phyloP scores from a whole-genome alignment of 148 eudicot species.

The Hydrangea macrophylla region DNA sequence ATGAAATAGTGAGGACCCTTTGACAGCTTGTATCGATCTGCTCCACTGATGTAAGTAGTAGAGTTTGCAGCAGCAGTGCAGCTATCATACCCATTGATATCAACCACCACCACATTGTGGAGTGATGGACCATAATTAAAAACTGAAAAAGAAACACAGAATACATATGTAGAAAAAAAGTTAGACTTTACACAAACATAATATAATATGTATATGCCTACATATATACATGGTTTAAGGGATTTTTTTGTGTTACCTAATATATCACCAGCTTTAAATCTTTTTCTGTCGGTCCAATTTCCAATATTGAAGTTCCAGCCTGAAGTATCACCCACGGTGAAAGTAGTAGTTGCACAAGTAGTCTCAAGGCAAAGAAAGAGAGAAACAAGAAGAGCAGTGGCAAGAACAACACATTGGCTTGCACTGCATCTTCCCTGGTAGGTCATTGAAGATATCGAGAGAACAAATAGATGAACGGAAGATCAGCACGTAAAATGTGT shows the following conservation, averaged over 20 bases:
- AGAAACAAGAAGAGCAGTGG: slow-evolving; percentile 4
- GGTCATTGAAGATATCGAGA: too few relatives aligned
- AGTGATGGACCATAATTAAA: slow-evolving; percentile 11
- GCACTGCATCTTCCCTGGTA: slow-evolving; percentile 19
- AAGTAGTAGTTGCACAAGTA: slow-evolving; percentile 10
- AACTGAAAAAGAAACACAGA: not conserved
- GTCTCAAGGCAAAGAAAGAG: not conserved
- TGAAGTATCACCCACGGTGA: slow-evolving; percentile 6
- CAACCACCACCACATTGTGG: slow-evolving; percentile 11
- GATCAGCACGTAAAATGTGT: not conserved
- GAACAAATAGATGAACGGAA: not conserved
- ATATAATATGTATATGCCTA: not conserved
- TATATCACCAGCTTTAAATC: slow-evolving; percentile 11
- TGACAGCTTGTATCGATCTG: not conserved
- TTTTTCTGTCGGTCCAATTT: slow-evolving; percentile 9
- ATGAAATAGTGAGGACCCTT: slow-evolving; percentile 12
- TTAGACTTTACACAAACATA: not conserved
- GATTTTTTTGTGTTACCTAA: not conserved
- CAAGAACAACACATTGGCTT: not conserved
- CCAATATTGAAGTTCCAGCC: slow-evolving; percentile 3
- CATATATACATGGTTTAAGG: too few relatives aligned
- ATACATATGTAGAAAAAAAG: not conserved
- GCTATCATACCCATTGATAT: not conserved
- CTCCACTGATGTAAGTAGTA: not conserved
- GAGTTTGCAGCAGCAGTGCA: slow-evolving; percentile 10